Evolutionary conservation across 306 rosid species (phyloP).

Genomic region (Casuarina glauca): DNA sequence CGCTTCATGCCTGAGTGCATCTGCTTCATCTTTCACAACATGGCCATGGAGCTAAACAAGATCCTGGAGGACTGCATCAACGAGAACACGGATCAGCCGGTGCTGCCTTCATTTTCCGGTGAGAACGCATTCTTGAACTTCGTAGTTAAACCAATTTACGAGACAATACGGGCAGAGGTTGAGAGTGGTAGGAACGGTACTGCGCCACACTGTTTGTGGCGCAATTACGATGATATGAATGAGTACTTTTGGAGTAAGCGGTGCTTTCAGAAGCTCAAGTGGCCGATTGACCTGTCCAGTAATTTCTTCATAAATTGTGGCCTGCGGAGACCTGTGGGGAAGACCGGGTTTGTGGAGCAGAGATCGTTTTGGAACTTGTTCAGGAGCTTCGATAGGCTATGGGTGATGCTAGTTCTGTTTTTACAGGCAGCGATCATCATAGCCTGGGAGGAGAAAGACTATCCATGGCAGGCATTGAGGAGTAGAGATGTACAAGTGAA

Average conservation of each 20-base stretch:
- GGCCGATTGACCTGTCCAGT: conserved; percentile 82
- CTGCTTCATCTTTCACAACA: background rate
- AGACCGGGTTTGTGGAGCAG: conserved; percentile 94
- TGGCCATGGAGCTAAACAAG: conserved; percentile 79
- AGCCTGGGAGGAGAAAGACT: conserved; percentile 67
- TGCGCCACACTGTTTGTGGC: conserved; percentile 83
- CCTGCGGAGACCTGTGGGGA: conserved; percentile 33
- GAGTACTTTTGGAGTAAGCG: conserved; percentile 91
- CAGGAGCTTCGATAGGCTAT: conserved; percentile 83
- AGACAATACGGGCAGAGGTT: conserved; percentile 36
- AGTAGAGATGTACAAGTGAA: conserved; percentile 56
- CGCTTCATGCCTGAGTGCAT: too few relatives aligned
- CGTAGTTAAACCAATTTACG: conserved; percentile 84
- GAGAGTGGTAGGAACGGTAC: conserved; percentile 63
- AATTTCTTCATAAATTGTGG: conserved; percentile 64
- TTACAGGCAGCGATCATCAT: conserved; percentile 88
- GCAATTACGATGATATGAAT: conserved; percentile 89
- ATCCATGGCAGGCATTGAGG: conserved; percentile 71
- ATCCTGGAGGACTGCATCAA: conserved; percentile 84
- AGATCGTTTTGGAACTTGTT: conserved; percentile 90
- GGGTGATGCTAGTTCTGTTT: conserved; percentile 81
- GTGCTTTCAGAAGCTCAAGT: conserved; percentile 83
- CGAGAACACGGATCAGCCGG: conserved; percentile 87
- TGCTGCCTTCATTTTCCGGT: conserved; percentile 68
- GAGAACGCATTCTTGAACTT: conserved; percentile 70